Evolutionary conservation across 2,329 filamentous ascomycete species (phyloP).

Genomic region (Chaetomium olivaceum): DNA sequence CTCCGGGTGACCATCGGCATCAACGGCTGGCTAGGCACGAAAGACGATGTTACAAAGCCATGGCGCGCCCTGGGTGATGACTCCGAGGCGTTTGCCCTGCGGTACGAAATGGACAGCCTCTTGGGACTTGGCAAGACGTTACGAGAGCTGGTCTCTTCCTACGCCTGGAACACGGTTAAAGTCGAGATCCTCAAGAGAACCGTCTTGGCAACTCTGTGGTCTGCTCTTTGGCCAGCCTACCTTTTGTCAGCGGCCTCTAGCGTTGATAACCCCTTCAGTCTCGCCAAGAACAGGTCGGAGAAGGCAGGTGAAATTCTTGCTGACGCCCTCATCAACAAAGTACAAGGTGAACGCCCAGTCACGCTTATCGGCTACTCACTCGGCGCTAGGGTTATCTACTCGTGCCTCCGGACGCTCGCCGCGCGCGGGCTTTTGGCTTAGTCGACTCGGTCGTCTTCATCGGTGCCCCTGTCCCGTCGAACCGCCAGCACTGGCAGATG

Average conservation of each 20-base stretch:
- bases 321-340: slow-evolving; percentile 77
- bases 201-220: slow-evolving; percentile 66
- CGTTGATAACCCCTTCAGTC: slow-evolving; percentile 79
- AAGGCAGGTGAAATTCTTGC: slow-evolving; percentile 80
- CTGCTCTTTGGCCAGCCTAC: slow-evolving; percentile 69
- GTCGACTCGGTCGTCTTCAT: slow-evolving; percentile 83
- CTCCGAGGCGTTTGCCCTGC: slow-evolving; percentile 79
- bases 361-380: slow-evolving; percentile 80
- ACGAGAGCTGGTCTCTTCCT: slow-evolving; percentile 68
- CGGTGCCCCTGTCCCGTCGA: slow-evolving; percentile 75
- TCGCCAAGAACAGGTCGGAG: slow-evolving; percentile 73
- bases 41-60: slow-evolving; percentile 74
- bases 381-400: slow-evolving; percentile 79
- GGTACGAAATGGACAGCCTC: slow-evolving; percentile 78
- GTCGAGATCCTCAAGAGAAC: slow-evolving; percentile 73
- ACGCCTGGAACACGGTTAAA: slow-evolving; percentile 74
- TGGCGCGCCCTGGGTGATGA: slow-evolving; percentile 74
- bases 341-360: slow-evolving; percentile 79
- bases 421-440: slow-evolving; percentile 76
- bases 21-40: slow-evolving; percentile 78
- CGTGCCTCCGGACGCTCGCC: slow-evolving; percentile 74
- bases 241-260: slow-evolving; percentile 66
- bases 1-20: slow-evolving; percentile 82
- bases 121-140: slow-evolving; percentile 75
- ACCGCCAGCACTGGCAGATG: slow-evolving; percentile 70